These are phyloP conservation scores for Ailanthus altissimus DNA, from an alignment of 345 rosid species.

Conservation along the genomic window DNA sequence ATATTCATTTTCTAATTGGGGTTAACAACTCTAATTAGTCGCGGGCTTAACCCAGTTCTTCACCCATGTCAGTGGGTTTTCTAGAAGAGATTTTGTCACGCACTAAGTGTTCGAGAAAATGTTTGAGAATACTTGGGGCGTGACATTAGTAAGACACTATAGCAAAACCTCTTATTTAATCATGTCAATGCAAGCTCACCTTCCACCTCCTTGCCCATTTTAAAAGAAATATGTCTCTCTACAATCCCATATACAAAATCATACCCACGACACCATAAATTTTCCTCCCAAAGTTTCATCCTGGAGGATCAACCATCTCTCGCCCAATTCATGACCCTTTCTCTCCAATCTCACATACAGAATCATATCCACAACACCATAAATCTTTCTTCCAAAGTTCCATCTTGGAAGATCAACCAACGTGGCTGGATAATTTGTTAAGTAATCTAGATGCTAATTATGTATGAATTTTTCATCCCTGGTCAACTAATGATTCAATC, in stretches of 20 bases:
- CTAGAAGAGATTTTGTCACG: no score
- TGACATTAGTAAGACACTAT: constrained; percentile 11
- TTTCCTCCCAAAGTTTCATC: constrained; percentile 48
- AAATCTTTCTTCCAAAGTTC: constrained; percentile 52
- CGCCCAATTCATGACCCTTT: constrained; percentile 33
- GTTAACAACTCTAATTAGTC: no score
- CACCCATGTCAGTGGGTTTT: no score
- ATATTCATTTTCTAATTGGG: no score
- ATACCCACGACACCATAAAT: constrained; percentile 39
- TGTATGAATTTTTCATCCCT: constrained; percentile 45
- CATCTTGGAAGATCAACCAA: constrained; percentile 54
- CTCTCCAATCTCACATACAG: constrained; percentile 30
- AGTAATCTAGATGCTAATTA: constrained; percentile 38
- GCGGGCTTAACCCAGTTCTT: no score
- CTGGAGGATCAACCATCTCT: constrained; percentile 49
- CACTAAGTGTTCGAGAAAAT: no score
- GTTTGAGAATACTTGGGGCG: no score
- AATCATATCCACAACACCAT: constrained; percentile 37
- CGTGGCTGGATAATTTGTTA: constrained; percentile 68
- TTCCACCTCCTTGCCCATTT: constrained; percentile 73
- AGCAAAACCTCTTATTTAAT: constrained; percentile 11
- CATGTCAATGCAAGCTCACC: constrained; percentile 74
- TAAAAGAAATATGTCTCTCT: constrained; percentile 52
- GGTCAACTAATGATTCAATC: constrained; percentile 73
- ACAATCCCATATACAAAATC: constrained; percentile 28